phyloP scores from a whole-genome alignment of 805 yeast genomes.

The Myxozyma vanderwaltii region DNA sequence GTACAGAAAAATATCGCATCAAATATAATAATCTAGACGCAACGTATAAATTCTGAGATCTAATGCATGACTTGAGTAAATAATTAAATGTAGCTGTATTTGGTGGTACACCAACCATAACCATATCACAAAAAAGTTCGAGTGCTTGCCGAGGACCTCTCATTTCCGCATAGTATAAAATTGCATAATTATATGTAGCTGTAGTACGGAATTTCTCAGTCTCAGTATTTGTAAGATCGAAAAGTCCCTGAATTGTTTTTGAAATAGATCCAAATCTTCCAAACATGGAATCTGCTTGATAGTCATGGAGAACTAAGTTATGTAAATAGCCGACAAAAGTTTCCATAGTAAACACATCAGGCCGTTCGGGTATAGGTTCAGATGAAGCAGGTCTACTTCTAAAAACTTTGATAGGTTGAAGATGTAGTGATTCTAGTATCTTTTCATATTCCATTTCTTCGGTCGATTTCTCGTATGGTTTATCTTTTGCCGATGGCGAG shows the following conservation, averaged over 20 bases:
- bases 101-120: background rate
- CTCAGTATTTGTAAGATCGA: background rate
- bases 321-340: constrained; percentile 9
- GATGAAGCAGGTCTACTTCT: background rate
- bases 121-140: background rate
- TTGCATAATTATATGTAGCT: constrained; percentile 19
- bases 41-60: background rate
- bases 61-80: constrained; percentile 7
- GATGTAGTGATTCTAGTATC: too few relatives aligned
- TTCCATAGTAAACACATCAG: constrained; percentile 1
- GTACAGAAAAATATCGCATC: constrained; percentile 7
- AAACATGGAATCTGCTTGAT: constrained; percentile 1
- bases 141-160: constrained; percentile 2
- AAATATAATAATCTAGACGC: background rate
- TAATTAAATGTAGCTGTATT: constrained; percentile 20
- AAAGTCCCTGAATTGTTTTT: background rate
- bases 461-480: background rate
- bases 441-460: background rate
- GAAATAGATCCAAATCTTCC: constrained; percentile 4
- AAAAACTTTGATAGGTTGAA: background rate
- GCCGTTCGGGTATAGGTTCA: background rate
- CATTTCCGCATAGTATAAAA: background rate
- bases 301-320: constrained; percentile 1
- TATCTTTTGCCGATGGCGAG: background rate
- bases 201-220: background rate